A percentile compares a stretch with the other conserved stretches of the same genome.
phyloP scores from a whole-genome alignment of 2,329 filamentous ascomycete genomes.

The Nemania serpens region DNA sequence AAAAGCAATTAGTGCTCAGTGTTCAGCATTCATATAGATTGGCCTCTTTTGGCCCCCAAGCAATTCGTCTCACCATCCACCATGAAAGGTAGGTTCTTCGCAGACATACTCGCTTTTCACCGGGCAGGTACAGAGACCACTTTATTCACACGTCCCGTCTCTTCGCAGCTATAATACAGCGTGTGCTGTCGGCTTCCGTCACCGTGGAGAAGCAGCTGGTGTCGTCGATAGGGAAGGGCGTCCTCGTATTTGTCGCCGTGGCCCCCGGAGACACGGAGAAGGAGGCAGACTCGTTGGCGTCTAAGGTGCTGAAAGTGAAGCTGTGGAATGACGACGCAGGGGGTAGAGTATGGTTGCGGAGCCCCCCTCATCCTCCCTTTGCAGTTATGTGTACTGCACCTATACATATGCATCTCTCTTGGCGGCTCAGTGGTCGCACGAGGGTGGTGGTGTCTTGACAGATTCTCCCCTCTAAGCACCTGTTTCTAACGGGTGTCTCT shows the following conservation, averaged over 20 bases:
- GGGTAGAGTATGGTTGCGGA: constrained; percentile 57
- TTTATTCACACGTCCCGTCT: constrained; percentile 21
- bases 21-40: no score
- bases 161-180: constrained; percentile 79
- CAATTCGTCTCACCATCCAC: constrained; percentile 9
- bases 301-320: constrained; percentile 86
- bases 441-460: neutral
- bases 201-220: constrained; percentile 90
- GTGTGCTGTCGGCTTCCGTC: constrained; percentile 93
- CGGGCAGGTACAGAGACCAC: neutral
- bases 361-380: constrained; percentile 12
- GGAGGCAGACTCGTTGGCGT: constrained; percentile 81
- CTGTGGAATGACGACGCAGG: constrained; percentile 86
- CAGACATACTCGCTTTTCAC: constrained; percentile 6
- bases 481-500: constrained; percentile 26
- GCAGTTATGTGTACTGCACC: neutral
- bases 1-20: no score
- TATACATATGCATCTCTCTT: neutral
- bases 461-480: neutral
- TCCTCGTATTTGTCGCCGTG: constrained; percentile 90
- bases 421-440: neutral
- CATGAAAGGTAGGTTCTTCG: constrained; percentile 45
- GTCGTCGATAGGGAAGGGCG: constrained; percentile 86
- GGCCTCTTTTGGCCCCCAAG: no score
- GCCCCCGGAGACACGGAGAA: constrained; percentile 88